Conservation (phyloP, 345 rosid species). For the Gossypium ekmanianum region DNA sequence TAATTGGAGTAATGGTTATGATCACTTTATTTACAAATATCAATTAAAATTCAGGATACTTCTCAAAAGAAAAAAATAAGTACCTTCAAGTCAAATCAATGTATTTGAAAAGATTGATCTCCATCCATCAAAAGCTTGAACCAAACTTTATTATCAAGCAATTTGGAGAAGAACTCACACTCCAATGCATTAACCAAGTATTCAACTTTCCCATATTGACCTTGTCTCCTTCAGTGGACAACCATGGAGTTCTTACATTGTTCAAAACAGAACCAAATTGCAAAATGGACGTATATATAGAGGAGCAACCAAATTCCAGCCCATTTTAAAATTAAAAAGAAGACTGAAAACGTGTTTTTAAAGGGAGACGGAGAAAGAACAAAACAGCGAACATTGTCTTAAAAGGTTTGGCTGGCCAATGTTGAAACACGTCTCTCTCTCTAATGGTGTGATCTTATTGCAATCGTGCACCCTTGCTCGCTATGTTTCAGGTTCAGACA, state of each 20-base stretch:
- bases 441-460: neutral
- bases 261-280: too few species aligned
- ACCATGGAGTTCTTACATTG: neutral
- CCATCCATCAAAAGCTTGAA: conserved; percentile 35
- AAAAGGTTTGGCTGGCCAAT: neutral
- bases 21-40: too few species aligned
- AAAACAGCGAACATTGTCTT: neutral
- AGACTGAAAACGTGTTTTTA: neutral
- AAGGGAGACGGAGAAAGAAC: neutral
- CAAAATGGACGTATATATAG: too few species aligned
- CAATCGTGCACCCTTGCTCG: conserved; percentile 11
- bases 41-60: too few species aligned
- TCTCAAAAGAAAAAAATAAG: neutral
- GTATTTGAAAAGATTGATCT: too few species aligned
- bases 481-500: neutral
- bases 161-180: conserved; percentile 45
- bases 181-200: conserved; percentile 40
- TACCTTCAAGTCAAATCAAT: neutral
- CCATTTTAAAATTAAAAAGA: neutral
- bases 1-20: too few species aligned
- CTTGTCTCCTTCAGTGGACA: neutral
- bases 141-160: conserved; percentile 57
- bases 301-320: too few species aligned
- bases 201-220: neutral
- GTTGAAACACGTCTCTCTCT: neutral